These are phyloP conservation scores for Solanum lignicaule DNA, from an alignment of 257 asterid species.

Conservation along the genomic window DNA sequence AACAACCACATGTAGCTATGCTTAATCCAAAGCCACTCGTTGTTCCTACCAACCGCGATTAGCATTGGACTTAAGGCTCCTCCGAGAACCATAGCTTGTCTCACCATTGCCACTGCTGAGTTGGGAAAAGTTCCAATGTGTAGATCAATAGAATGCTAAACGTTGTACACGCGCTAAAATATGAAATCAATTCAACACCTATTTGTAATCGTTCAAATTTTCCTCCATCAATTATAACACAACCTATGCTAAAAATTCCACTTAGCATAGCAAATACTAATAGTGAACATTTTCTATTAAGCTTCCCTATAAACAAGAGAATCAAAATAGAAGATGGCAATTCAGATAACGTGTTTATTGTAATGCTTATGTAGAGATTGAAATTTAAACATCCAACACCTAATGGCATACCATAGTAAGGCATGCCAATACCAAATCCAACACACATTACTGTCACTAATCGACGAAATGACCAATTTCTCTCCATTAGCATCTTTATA, in stretches of 20 bases:
- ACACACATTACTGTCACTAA: background rate
- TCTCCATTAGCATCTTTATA: background rate
- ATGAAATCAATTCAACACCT: background rate
- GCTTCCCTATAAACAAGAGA: background rate
- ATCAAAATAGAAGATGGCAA: background rate
- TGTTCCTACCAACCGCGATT: background rate
- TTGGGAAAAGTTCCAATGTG: background rate
- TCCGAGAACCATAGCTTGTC: background rate
- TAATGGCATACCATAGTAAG: background rate
- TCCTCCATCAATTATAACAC: background rate
- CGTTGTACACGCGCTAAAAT: background rate
- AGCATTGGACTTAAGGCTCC: background rate
- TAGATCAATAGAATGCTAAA: background rate
- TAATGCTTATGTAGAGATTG: background rate
- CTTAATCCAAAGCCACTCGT: background rate
- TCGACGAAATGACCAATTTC: background rate
- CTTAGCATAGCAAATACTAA: background rate
- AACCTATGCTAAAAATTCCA: background rate
- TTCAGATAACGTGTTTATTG: background rate
- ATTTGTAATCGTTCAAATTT: no score
- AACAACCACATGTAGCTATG: background rate
- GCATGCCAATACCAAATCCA: background rate
- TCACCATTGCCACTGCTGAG: background rate
- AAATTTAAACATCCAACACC: background rate
- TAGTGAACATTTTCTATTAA: background rate